Conservation (phyloP, 129 eudicot species). For the Apium graveolens region DNA sequence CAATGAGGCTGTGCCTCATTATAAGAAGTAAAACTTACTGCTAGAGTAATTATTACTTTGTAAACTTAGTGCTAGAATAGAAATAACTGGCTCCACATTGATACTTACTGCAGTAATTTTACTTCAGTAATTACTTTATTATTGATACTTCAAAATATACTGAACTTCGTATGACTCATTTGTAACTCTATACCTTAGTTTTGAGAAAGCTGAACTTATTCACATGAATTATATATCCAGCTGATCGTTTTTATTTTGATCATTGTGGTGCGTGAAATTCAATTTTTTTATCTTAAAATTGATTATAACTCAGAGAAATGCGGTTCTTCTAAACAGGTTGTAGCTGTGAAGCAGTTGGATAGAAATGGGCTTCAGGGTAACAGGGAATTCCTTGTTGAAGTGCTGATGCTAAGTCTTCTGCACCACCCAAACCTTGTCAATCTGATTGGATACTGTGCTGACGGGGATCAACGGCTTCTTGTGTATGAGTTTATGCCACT, state of each 20-base stretch:
- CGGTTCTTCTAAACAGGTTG: conserved; percentile 40
- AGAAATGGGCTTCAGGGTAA: conserved; percentile 98
- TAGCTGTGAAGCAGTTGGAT: conserved; percentile 90
- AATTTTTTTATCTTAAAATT: not conserved
- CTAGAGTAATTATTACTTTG: too few relatives aligned
- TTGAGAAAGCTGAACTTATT: not conserved
- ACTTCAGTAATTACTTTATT: too few relatives aligned
- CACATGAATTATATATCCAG: not conserved
- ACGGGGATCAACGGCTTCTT: conserved; percentile 94
- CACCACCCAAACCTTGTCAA: conserved; percentile 84
- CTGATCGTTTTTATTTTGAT: not conserved
- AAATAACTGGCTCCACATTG: too few relatives aligned
- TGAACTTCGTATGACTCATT: not conserved
- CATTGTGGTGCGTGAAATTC: not conserved
- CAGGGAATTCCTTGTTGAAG: conserved; percentile 92
- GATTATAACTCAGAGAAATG: conserved; percentile 7
- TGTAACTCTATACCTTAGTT: not conserved
- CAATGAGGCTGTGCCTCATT: too few relatives aligned
- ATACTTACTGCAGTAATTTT: too few relatives aligned
- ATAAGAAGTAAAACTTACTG: too few relatives aligned
- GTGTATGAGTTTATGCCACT: conserved; percentile 91
- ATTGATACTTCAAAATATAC: not conserved
- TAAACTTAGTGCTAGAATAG: too few relatives aligned
- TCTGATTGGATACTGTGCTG: conserved; percentile 90
- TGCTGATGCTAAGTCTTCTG: conserved; percentile 94